Base-by-base conservation (phyloP, 2,329 filamentous ascomycete genomes). In the Talaromyces verruculosus region DNA sequence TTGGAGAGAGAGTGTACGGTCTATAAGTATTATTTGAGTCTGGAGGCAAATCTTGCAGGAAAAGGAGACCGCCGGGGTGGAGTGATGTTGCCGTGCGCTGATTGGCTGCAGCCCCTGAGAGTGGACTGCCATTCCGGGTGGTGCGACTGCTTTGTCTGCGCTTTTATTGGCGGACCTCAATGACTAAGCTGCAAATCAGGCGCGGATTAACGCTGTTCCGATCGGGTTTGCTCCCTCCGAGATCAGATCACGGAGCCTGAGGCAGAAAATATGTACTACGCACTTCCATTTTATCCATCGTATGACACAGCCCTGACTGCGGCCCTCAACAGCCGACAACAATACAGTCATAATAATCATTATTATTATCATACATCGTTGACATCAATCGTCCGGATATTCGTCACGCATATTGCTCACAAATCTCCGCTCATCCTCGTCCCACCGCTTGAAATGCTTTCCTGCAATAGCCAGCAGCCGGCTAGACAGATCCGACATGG, bases 371-470 rank as follows among this genome's bases (percentile, higher is more conserved):
- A 55, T 55, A 55, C 19, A 57, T 57, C 53, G 33, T 39, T 37
- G 53, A 2, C 33, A 57, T 37, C 68, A 97, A 78, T 96, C 92
- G 74, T 97, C 90, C 0, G 94, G 94, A 77, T 93, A 97, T 73
- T 93, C 88, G 71, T 96, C 91, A 71, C 80, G 79, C 63, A 91
- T 82, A 76, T 97, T 98, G 71, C 92, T 96, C 37, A 97, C 84
- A 79, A 98, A 99, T 3, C 79, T 83, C 70, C 87, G 87, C 0
- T 79, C 83, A 39, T 80, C 81, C 4, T 76, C 73, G 77, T 97
- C 91, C 83, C 93, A 98, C 49, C 92, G 84, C 77, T 92, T 96
- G 77, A 99, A 98, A 77, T 91, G 92, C 71, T 89, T 90, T 0
- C 95, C 95, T 2, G 93, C 92, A 70, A 91, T 78, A 55, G 83